Conservation (phyloP, 352 stramenopile species). For the Plasmopara muralis region DNA sequence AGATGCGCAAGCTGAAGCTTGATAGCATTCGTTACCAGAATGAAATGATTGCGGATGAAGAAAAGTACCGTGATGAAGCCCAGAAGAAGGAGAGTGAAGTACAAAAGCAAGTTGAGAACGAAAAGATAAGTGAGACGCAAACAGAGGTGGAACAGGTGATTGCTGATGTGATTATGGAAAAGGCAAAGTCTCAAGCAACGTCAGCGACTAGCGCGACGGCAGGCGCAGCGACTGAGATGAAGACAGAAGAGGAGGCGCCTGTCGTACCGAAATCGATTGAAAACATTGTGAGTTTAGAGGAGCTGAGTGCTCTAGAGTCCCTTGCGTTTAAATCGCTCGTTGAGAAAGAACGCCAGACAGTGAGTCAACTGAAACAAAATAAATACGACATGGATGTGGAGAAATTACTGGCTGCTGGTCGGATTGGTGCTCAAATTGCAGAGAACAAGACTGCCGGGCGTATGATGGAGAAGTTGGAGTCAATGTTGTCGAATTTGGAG, state of each 20-base stretch:
- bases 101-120: constrained; percentile 70
- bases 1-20: constrained; percentile 80
- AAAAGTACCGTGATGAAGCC: constrained; percentile 84
- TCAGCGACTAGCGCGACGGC: background rate
- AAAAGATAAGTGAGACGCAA: constrained; percentile 27
- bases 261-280: constrained; percentile 51
- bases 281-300: constrained; percentile 76
- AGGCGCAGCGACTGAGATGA: constrained; percentile 8
- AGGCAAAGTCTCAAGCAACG: constrained; percentile 17
- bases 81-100: constrained; percentile 78
- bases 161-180: constrained; percentile 29
- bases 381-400: constrained; percentile 88
- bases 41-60: constrained; percentile 90
- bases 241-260: constrained; percentile 16
- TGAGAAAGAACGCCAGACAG: constrained; percentile 76
- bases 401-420: constrained; percentile 63
- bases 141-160: constrained; percentile 31
- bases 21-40: constrained; percentile 95
- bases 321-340: constrained; percentile 84
- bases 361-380: constrained; percentile 83
- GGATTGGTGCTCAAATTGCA: constrained; percentile 65
- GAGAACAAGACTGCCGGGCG: constrained; percentile 87
- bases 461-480: constrained; percentile 90
- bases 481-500: constrained; percentile 93
- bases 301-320: constrained; percentile 74